phyloP scores from a whole-genome alignment of 179 eudicot species.

The Beta lomatogona region DNA sequence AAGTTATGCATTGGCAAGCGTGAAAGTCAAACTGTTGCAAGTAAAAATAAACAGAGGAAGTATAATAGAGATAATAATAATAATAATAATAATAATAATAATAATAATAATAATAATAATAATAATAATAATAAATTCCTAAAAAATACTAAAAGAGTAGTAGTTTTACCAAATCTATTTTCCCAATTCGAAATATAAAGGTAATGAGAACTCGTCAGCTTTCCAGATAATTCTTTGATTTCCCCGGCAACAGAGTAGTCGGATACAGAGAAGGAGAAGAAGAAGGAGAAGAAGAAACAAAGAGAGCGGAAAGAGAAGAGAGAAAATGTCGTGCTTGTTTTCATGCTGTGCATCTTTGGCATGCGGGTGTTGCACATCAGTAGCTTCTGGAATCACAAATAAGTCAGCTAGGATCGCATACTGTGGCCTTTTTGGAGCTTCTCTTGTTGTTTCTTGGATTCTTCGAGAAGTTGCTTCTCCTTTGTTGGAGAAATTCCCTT shows the following conservation, averaged over 20 bases:
- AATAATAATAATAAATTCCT: too few species aligned
- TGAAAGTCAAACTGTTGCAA: too few species aligned
- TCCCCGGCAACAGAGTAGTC: background rate
- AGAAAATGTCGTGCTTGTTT: conserved; percentile 71
- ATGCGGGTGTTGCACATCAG: conserved; percentile 83
- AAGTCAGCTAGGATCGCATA: conserved; percentile 83
- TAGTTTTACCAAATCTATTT: too few species aligned
- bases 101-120: too few species aligned
- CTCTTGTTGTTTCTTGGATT: conserved; percentile 80
- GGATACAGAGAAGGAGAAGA: background rate
- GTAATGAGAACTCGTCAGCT: background rate
- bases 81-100: too few species aligned
- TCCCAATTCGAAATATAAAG: background rate
- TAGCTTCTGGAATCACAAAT: conserved; percentile 77
- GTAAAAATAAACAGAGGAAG: too few species aligned
- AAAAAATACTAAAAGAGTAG: too few species aligned
- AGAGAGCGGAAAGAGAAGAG: conserved; percentile 5
- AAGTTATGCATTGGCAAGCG: too few species aligned
- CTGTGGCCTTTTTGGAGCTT: conserved; percentile 82
- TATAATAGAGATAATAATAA: too few species aligned
- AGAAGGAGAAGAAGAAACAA: background rate
- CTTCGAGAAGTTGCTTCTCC: conserved; percentile 84
- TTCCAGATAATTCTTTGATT: background rate
- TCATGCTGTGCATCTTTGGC: conserved; percentile 73
- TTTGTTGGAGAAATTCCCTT: conserved; percentile 63